These are phyloP conservation scores for Colletotrichum liriopes DNA, from an alignment of 2,329 filamentous ascomycete genomes.

Conservation along the genomic window DNA sequence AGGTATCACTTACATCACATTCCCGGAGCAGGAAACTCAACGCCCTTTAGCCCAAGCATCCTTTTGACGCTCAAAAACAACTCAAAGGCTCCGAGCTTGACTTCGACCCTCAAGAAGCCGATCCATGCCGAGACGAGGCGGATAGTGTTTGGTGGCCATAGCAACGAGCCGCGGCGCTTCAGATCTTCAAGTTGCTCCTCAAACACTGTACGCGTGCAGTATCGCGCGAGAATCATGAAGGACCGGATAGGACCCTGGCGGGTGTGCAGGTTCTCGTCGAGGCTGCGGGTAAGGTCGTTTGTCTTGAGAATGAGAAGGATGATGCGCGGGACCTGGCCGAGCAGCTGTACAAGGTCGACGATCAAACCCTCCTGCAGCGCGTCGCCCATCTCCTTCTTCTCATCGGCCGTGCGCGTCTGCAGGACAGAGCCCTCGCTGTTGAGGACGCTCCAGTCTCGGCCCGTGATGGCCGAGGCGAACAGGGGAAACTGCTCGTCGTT, in stretches of 20 bases:
- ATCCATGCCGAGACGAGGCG: constrained; percentile 71
- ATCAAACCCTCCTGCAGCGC: constrained; percentile 91
- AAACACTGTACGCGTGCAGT: constrained; percentile 78
- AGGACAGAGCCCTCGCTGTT: constrained; percentile 59
- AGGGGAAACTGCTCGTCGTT: constrained; percentile 92
- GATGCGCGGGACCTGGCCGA: constrained; percentile 90
- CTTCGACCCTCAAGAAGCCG: constrained; percentile 71
- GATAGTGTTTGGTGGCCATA: constrained; percentile 71
- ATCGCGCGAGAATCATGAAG: constrained; percentile 79
- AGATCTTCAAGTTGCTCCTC: constrained; percentile 75
- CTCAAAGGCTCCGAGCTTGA: constrained; percentile 77
- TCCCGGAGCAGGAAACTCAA: constrained; percentile 39
- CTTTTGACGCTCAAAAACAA: constrained; percentile 72
- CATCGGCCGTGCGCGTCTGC: constrained; percentile 76
- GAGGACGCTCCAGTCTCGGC: constrained; percentile 88
- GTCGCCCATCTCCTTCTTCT: constrained; percentile 89
- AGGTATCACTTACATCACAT: constrained; percentile 34
- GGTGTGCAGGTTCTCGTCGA: constrained; percentile 92
- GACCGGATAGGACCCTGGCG: constrained; percentile 75
- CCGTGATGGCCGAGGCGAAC: constrained; percentile 96
- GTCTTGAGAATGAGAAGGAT: constrained; percentile 97
- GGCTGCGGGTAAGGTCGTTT: constrained; percentile 92
- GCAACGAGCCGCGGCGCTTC: constrained; percentile 65
- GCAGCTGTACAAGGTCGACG: constrained; percentile 87
- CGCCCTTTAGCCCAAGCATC: constrained; percentile 52